A percentile compares a stretch with the other conserved stretches of the same genome.
Conservation (phyloP, 2,329 filamentous ascomycete genomes). For the Talaromyces verruculosus region DNA sequence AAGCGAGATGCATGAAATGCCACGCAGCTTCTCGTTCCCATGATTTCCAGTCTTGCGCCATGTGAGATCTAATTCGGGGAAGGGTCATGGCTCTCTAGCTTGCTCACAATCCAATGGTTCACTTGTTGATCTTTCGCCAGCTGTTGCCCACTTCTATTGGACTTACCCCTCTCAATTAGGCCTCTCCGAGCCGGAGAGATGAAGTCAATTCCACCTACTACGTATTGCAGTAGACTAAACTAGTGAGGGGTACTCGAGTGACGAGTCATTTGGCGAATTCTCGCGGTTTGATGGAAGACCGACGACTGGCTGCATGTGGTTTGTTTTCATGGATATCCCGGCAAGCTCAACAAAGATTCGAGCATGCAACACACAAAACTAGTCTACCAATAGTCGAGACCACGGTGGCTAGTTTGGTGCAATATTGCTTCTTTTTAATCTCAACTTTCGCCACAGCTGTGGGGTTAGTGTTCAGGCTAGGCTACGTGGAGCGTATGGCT, state of each 20-base stretch:
- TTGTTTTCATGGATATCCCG: background rate
- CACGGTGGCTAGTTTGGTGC: background rate
- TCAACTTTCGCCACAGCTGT: conserved; percentile 15
- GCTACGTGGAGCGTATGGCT: conserved; percentile 3
- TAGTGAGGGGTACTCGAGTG: conserved; percentile 5
- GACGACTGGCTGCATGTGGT: background rate
- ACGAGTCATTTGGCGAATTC: background rate
- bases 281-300: background rate
- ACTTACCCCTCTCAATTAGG: background rate
- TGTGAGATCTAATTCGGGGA: background rate
- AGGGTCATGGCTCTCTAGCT: background rate
- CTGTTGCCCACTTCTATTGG: background rate
- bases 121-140: background rate
- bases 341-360: background rate
- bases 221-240: background rate
- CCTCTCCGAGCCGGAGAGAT: background rate
- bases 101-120: background rate
- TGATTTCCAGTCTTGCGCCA: background rate
- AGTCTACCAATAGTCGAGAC: no score
- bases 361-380: background rate
- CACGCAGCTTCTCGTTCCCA: background rate
- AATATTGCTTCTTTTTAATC: conserved; percentile 14
- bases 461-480: conserved; percentile 5
- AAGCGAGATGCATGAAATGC: background rate
- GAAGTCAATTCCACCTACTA: background rate